These are phyloP conservation scores for Aspergillus ustus DNA, from an alignment of 2,329 filamentous ascomycete genomes.

Conservation along the genomic window DNA sequence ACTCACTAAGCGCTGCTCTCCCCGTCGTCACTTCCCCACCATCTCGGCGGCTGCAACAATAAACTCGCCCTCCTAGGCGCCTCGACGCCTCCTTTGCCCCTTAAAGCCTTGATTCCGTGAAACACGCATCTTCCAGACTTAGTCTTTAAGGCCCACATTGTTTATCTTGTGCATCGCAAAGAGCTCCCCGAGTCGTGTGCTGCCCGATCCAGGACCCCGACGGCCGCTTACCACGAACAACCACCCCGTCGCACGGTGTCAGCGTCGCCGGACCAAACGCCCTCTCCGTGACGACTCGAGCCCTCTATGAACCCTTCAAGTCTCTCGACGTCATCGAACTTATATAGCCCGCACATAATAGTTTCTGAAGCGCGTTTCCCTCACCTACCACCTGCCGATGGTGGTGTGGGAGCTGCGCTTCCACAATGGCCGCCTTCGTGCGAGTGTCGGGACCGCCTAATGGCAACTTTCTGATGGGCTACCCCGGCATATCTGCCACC, in stretches of 20 bases:
- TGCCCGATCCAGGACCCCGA: slow-evolving; percentile 11
- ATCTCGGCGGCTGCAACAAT: slow-evolving; percentile 19
- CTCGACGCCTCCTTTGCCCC: slow-evolving; percentile 8
- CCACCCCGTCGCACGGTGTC: slow-evolving; percentile 19
- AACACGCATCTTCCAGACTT: slow-evolving; percentile 2
- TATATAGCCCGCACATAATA: slow-evolving; percentile 33
- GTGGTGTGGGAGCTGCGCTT: slow-evolving; percentile 43
- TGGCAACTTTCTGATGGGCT: slow-evolving; percentile 94
- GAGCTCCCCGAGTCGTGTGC: not conserved
- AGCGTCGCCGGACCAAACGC: slow-evolving; percentile 22
- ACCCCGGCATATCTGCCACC: slow-evolving; percentile 96
- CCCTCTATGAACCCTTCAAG: slow-evolving; percentile 35
- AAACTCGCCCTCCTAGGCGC: slow-evolving; percentile 6
- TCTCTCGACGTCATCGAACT: slow-evolving; percentile 27
- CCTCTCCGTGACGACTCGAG: slow-evolving; percentile 4
- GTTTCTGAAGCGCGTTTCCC: slow-evolving; percentile 29
- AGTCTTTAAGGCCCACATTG: not conserved
- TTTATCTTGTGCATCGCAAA: slow-evolving; percentile 3
- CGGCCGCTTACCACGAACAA: slow-evolving; percentile 20
- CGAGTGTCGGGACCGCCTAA: slow-evolving; percentile 97
- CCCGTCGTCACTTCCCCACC: slow-evolving; percentile 18
- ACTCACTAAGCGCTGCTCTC: not conserved
- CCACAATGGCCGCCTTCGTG: slow-evolving; percentile 77
- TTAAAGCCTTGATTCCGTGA: not conserved
- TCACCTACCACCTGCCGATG: slow-evolving; percentile 41